A percentile compares a stretch with the other conserved stretches of the same genome.
Evolutionary conservation across 2,329 filamentous ascomycete genomes (phyloP).

Genomic region (Podosphaera fusca): DNA sequence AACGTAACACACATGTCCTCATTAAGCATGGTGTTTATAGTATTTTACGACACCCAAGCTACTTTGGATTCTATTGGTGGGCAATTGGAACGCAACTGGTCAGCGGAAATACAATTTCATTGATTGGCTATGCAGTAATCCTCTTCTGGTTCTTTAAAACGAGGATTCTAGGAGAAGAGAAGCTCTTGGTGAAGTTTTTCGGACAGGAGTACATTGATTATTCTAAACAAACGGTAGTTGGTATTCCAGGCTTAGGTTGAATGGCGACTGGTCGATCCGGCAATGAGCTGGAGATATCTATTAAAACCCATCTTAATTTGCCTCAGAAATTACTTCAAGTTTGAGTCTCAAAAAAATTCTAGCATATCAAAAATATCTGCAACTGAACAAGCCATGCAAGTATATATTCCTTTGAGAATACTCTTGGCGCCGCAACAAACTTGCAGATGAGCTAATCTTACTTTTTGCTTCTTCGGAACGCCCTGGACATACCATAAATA

Average conservation of each 20-base stretch:
- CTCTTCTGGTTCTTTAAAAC: constrained; percentile 68
- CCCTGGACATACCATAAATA: no score
- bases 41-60: constrained; percentile 61
- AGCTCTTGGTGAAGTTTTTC: constrained; percentile 58
- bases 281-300: no score
- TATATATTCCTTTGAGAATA: no score
- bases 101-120: constrained; percentile 62
- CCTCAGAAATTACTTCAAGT: no score
- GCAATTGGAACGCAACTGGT: constrained; percentile 82
- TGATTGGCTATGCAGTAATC: constrained; percentile 47
- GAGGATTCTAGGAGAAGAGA: constrained; percentile 61
- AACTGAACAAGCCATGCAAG: no score
- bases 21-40: constrained; percentile 66
- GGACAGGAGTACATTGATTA: constrained; percentile 61
- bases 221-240: constrained; percentile 43
- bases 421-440: no score
- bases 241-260: constrained; percentile 34
- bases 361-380: no score
- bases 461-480: no score
- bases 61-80: constrained; percentile 99
- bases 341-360: no score
- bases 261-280: no score
- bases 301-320: no score
- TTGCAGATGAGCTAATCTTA: no score
- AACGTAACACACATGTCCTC: constrained; percentile 47